Evolutionary conservation across 2,329 filamentous ascomycete species (phyloP).

Genomic region (Apiospora pterosperma): DNA sequence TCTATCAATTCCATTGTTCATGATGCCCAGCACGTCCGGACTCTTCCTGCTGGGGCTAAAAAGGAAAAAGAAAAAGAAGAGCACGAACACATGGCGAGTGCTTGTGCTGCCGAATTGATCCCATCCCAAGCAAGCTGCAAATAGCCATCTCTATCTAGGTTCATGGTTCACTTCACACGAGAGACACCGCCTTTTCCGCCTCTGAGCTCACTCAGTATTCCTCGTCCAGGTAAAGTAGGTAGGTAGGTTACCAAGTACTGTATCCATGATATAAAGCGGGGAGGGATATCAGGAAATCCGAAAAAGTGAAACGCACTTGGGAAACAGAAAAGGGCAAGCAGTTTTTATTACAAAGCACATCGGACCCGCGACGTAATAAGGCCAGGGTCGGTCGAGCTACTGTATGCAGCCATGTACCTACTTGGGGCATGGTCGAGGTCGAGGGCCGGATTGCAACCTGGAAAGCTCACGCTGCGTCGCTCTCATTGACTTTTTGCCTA

Average conservation of each 20-base stretch:
- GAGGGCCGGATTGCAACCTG: background rate
- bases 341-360: background rate
- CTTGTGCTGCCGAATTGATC: background rate
- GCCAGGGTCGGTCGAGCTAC: slow-evolving; percentile 2
- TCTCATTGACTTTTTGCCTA: background rate
- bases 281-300: slow-evolving; percentile 2
- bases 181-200: background rate
- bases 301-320: slow-evolving; percentile 2
- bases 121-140: background rate
- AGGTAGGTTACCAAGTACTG: no score
- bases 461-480: background rate
- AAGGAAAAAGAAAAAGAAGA: background rate
- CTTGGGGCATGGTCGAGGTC: background rate
- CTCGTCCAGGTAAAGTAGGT: no score
- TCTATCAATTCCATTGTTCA: background rate
- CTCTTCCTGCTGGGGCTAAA: background rate
- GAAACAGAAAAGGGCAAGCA: background rate
- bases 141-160: background rate
- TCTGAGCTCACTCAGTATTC: background rate
- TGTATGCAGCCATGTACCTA: slow-evolving; percentile 1
- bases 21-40: background rate
- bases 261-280: slow-evolving; percentile 1
- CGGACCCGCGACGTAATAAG: slow-evolving; percentile 1
- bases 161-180: background rate
- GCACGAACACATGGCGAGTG: background rate